Percentiles rank a stretch among this genome's conserved stretches.
Conservation (phyloP, 192 early-diverging fungal species). For the Umbelopsis ramanniana region DNA sequence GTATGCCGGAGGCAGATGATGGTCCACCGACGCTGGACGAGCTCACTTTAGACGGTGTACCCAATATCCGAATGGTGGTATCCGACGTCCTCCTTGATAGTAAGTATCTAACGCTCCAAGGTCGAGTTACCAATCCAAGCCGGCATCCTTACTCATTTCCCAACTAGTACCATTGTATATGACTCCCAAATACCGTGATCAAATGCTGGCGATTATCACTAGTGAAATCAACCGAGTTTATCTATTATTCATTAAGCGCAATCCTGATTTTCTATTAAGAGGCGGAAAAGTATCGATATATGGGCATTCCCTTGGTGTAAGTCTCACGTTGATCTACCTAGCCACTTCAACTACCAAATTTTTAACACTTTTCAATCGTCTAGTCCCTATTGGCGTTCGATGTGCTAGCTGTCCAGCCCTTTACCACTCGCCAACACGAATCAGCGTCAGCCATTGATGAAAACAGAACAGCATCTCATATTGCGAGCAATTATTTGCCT, state of each 20-base stretch:
- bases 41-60: conserved; percentile 81
- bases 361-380: neutral
- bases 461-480: conserved; percentile 24
- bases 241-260: conserved; percentile 66
- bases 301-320: conserved; percentile 78
- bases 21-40: conserved; percentile 72
- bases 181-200: conserved; percentile 80
- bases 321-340: neutral
- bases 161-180: conserved; percentile 77
- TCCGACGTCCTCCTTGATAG: conserved; percentile 86
- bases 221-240: conserved; percentile 81
- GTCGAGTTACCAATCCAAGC: neutral
- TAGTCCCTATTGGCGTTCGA: conserved; percentile 77
- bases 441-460: conserved; percentile 23
- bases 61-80: conserved; percentile 77
- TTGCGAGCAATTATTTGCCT: conserved; percentile 22
- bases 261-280: conserved; percentile 70
- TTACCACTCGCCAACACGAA: conserved; percentile 32
- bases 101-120: conserved; percentile 35
- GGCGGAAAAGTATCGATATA: conserved; percentile 75
- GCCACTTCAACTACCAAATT: neutral
- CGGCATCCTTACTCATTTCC: conserved; percentile 21
- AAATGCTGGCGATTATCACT: conserved; percentile 80
- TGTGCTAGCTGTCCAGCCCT: conserved; percentile 72
- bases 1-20: conserved; percentile 56